Base-by-base conservation (phyloP, 2,329 filamentous ascomycete genomes). In the Curvularia verruculosa region DNA sequence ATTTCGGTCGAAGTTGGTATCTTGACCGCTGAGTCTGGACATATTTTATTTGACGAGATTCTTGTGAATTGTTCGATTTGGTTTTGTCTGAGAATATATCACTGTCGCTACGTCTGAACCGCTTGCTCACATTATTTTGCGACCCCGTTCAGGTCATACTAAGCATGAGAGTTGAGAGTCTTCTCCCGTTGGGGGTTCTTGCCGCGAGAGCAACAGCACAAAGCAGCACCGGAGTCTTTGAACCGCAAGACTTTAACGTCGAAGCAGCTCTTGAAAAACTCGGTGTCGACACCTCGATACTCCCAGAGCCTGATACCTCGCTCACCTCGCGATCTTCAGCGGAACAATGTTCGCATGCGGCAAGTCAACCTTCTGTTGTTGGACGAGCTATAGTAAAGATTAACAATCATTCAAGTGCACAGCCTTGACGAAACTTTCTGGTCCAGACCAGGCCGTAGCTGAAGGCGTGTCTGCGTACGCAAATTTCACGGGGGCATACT, bases 351-450 rank as follows among this genome's bases (percentile, higher is more conserved):
- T 31, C 39, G 24, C 24, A 39, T 40, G 45, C 54, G 15, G 54
- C 31, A 49, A 44, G 54, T 45, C 10, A 43, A 10, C 10, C n/a
- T n/a, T 1, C 15, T 3, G n/a, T 12, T 8, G 19, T 31, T 29
- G 19, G 12, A 37, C 1, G 21, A 31, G 3, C 12, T 10, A 3
- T 29, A 12, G 4, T 19, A 18, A 28, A 8, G 6, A 15, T 41
- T 58, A 40, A 55, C 23, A 43, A 10, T 9, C 21, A 36, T 8
- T 15, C 3, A 44, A 69, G 63, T 67, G 65, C 39, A 64, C 41
- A 26, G 52, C 62, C 5, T 43, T 70, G 26, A 19, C 56, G 3
- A 43, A 58, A 36, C 45, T 69, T 23, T 68, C 56, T 26, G 60
- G 63, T 13, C 36, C 41, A 19, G 52, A 50, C 34, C 58, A 60